Evolutionary conservation across 345 rosid genomes (phyloP).

Genomic region (Eucalyptus microcorys): DNA sequence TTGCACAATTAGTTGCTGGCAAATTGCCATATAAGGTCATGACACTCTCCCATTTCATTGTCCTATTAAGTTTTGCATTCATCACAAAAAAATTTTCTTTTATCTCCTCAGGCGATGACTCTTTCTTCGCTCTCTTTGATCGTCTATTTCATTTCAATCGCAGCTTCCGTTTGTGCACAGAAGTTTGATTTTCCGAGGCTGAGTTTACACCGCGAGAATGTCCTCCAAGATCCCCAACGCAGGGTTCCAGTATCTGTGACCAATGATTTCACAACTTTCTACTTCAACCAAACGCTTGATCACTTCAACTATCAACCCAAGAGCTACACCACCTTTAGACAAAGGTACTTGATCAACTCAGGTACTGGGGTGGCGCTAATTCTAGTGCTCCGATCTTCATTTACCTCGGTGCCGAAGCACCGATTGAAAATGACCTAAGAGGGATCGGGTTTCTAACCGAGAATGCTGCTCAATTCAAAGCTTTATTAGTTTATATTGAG

Average conservation of each 20-base stretch:
- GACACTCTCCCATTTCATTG: background rate
- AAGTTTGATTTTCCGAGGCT: background rate
- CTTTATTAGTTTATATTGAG: background rate
- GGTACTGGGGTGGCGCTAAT: background rate
- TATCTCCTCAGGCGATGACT: background rate
- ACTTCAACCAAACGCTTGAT: background rate
- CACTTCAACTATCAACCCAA: background rate
- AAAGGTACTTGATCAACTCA: background rate
- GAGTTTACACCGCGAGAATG: background rate
- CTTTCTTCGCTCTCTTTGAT: background rate
- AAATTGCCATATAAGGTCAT: background rate
- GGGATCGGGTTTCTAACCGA: background rate
- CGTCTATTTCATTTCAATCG: background rate
- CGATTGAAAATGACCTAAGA: background rate
- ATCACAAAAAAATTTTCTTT: background rate
- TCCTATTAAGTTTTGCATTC: background rate
- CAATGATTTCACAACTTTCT: background rate
- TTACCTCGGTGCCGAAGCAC: background rate
- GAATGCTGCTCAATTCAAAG: background rate
- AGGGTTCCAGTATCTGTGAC: background rate
- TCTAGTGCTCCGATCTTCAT: background rate
- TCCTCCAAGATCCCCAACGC: background rate
- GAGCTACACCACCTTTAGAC: background rate
- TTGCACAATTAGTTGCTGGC: background rate
- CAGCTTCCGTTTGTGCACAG: background rate